Conservation (phyloP, 352 stramenopile species). For the Globisporangium uncinulatum region DNA sequence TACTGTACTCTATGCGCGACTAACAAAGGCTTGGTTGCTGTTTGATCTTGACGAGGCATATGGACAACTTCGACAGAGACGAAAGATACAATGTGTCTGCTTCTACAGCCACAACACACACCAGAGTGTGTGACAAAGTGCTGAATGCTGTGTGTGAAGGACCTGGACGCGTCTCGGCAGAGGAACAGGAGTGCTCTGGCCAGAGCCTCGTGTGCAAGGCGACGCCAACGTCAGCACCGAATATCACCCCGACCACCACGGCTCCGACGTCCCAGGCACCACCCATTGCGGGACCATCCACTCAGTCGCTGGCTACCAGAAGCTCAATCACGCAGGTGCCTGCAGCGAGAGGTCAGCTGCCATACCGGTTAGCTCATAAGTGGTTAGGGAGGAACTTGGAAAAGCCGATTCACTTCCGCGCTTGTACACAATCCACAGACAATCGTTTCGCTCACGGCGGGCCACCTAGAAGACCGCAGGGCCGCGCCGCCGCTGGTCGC, state of each 20-base stretch:
- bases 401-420: neutral
- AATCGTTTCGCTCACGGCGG: neutral
- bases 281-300: neutral
- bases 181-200: neutral
- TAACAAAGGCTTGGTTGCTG: neutral
- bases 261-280: neutral
- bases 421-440: neutral
- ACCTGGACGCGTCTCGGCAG: constrained; percentile 13
- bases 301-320: neutral
- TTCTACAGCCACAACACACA: too few species aligned
- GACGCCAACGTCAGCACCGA: neutral
- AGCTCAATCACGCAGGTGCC: neutral
- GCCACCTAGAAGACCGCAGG: constrained; percentile 23
- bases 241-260: neutral
- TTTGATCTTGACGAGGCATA: neutral
- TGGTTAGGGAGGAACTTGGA: neutral
- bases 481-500: constrained; percentile 30
- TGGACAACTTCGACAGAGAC: neutral
- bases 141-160: constrained; percentile 52
- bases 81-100: neutral
- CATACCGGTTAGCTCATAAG: neutral
- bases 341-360: neutral
- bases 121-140: constrained; percentile 18
- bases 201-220: constrained; percentile 5
- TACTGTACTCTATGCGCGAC: too few species aligned